A percentile compares a stretch with the other conserved stretches of the same genome.
Evolutionary conservation across 1,139 yeast species (phyloP).

Genomic region (Candida tunisiensis): DNA sequence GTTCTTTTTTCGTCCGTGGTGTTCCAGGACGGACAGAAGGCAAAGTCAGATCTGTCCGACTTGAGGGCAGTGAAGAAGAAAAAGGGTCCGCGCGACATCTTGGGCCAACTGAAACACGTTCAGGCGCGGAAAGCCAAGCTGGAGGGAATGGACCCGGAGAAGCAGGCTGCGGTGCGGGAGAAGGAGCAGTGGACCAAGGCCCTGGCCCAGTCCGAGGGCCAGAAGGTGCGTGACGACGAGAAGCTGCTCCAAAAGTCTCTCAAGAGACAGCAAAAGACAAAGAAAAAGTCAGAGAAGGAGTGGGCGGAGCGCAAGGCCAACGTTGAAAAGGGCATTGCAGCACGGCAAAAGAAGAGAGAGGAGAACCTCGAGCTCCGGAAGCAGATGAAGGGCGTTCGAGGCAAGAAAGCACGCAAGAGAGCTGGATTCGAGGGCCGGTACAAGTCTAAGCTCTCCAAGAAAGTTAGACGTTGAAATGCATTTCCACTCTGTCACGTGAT

Average conservation of each 20-base stretch:
- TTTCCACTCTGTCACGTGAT: not conserved
- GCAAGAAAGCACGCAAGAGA: constrained; percentile 9
- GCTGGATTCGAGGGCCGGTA: constrained; percentile 13
- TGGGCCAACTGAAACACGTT: constrained; percentile 62
- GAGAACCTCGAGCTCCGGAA: constrained; percentile 71
- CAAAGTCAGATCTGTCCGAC: constrained; percentile 58
- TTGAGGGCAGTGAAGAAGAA: constrained; percentile 41
- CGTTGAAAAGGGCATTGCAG: constrained; percentile 59
- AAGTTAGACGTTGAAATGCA: constrained; percentile 1
- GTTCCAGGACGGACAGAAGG: constrained; percentile 66
- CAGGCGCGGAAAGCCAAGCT: constrained; percentile 60
- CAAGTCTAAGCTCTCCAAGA: constrained; percentile 5
- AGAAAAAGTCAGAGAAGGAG: constrained; percentile 64
- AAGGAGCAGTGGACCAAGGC: constrained; percentile 79
- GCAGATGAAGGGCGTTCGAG: constrained; percentile 45
- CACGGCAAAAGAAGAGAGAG: constrained; percentile 68
- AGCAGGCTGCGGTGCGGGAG: constrained; percentile 41
- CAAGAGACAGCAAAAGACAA: constrained; percentile 61
- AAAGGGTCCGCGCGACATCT: constrained; percentile 72
- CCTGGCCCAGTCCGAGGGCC: constrained; percentile 77
- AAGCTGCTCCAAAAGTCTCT: constrained; percentile 70
- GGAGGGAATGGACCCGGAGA: constrained; percentile 42
- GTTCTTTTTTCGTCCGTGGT: constrained; percentile 71
- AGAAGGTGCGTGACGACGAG: constrained; percentile 78
- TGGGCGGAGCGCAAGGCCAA: constrained; percentile 69